Evolutionary conservation across 176 grass and related monocot species (phyloP).

Genomic region (Pontederia paniculata): DNA sequence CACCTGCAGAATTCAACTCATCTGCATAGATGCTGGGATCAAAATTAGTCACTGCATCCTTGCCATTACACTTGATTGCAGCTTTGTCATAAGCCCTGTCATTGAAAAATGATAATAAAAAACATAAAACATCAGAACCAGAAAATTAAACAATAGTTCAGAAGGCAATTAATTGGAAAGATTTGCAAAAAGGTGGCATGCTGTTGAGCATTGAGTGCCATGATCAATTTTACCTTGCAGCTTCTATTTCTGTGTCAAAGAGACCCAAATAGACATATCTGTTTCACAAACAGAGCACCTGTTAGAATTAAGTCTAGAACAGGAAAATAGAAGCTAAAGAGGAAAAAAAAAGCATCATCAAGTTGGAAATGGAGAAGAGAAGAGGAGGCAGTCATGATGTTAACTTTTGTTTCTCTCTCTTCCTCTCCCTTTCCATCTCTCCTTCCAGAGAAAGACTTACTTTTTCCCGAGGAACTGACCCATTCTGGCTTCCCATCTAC

Average conservation of each 20-base stretch:
- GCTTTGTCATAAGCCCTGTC: constrained; percentile 21
- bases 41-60: constrained; percentile 21
- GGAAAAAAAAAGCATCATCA: neutral
- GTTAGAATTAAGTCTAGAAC: neutral
- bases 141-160: too few relatives aligned
- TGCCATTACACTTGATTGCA: constrained; percentile 19
- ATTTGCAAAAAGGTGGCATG: too few relatives aligned
- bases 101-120: neutral
- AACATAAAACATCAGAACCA: too few relatives aligned
- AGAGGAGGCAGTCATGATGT: too few relatives aligned
- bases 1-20: neutral
- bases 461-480: constrained; percentile 95
- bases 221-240: constrained; percentile 13
- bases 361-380: too few relatives aligned
- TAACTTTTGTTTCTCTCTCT: too few relatives aligned
- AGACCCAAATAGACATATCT: constrained; percentile 23
- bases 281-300: neutral
- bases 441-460: constrained; percentile 17
- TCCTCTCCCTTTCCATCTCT: neutral
- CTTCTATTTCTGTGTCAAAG: constrained; percentile 21
- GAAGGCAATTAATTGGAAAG: too few relatives aligned
- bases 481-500: constrained; percentile 95
- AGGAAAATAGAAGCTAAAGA: neutral
- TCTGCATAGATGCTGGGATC: constrained; percentile 15
- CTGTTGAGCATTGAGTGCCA: too few relatives aligned